Base-by-base conservation (phyloP, 768 basidiomycete genomes). In the Rhizopogon sp. region DNA sequence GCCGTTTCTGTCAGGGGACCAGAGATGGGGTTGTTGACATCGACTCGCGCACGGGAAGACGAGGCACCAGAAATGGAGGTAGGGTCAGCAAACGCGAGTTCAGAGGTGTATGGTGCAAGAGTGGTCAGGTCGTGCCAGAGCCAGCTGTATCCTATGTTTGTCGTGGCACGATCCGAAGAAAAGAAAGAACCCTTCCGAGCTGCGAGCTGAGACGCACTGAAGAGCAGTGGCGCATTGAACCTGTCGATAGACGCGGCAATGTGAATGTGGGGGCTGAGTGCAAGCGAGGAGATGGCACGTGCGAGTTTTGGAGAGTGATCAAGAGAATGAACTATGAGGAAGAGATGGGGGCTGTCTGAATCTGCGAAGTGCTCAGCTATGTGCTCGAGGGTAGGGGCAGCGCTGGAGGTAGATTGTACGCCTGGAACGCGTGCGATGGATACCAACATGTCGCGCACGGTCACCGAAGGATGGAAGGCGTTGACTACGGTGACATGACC, bases 51-150 rank as follows among this genome's bases (percentile, higher is more conserved):
- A 51, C 66, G 67, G 33, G 64, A 63, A 9, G 79, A 63, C 16
- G 75, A 69, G 39, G 70, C 83, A 14, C 83, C 81, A 16, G 79
- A 70, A 51, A 88, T 72, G 39, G 82, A 83, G 3, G 82, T 78
- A n/a, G 79, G 80, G 63, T 88, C 85, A 20, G 80, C 81, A 50
- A 75, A 82, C 0, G 81, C 75, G 39, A 90, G 78, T 66, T 98
- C 94, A 57, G 79, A 77, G 66, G 90, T 85, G 74, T 95, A 97
- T 1, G 90, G 76, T 14, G 72, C 74, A 60, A 94, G 87, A 2
- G 96, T 97, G 3, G 93, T 92, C 22, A 93, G 69, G 69, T 96
- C 92, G 70, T 98, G 92, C 84, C 91, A 92, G 14, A 93, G 73
- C 84, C 90, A 93, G 1, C 82, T 71, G 65, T 82, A 87, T 8